phyloP scores from a whole-genome alignment of 2,329 filamentous ascomycete genomes.

The Aureobasidium melanogenum region DNA sequence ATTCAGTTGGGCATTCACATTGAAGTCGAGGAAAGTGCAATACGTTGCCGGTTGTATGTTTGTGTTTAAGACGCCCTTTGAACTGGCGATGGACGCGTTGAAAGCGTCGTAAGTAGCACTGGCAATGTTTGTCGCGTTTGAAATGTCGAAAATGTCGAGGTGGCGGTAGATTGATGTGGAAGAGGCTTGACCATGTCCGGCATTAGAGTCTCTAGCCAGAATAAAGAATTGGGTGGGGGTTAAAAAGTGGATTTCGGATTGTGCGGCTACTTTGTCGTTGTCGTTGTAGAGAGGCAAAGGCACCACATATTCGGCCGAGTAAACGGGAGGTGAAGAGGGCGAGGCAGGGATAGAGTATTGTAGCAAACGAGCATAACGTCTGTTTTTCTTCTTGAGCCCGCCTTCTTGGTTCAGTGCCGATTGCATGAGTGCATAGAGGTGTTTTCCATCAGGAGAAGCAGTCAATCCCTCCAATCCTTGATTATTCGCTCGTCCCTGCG shows the following conservation, averaged over 20 bases:
- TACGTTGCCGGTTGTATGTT: conserved; percentile 50
- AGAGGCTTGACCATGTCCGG: conserved; percentile 49
- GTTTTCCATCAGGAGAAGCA: conserved; percentile 52
- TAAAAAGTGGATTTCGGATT: conserved; percentile 61
- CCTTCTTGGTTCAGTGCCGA: conserved; percentile 56
- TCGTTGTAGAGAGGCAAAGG: conserved; percentile 51
- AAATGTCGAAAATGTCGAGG: conserved; percentile 60
- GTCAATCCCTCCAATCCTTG: conserved; percentile 67
- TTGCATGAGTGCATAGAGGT: conserved; percentile 57
- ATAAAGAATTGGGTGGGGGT: conserved; percentile 57
- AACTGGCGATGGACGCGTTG: conserved; percentile 35
- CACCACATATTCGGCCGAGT: conserved; percentile 56
- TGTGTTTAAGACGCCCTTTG: conserved; percentile 43
- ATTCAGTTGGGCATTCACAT: conserved; percentile 54
- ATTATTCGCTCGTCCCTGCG: conserved; percentile 59
- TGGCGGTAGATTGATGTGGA: conserved; percentile 53
- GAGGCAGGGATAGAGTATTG: conserved; percentile 50
- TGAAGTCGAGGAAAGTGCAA: conserved; percentile 60
- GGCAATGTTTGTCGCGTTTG: conserved; percentile 52
- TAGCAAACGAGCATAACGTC: conserved; percentile 53
- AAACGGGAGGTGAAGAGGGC: conserved; percentile 28
- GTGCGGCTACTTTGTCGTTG: conserved; percentile 49
- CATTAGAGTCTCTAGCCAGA: conserved; percentile 53
- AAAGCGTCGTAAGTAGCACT: conserved; percentile 28
- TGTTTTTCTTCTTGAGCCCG: conserved; percentile 44